These are phyloP conservation scores for Chaetomium sp. DNA, from an alignment of 2,329 filamentous ascomycete genomes.

Conservation along the genomic window DNA sequence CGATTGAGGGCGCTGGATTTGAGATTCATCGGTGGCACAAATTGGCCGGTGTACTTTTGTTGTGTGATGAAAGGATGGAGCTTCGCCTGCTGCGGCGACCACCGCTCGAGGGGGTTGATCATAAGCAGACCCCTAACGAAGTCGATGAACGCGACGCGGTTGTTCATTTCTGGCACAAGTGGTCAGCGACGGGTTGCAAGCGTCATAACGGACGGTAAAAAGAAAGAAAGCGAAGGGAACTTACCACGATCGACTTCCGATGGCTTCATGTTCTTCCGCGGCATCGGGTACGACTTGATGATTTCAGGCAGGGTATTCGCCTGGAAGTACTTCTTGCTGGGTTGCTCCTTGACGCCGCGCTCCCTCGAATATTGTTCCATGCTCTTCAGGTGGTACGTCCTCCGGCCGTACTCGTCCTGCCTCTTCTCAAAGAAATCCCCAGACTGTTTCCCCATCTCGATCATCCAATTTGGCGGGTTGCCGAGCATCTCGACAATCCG, in stretches of 20 bases:
- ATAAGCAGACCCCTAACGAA: slow-evolving; percentile 90
- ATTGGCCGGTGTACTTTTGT: slow-evolving; percentile 91
- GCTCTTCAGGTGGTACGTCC: slow-evolving; percentile 85
- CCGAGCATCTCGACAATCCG: slow-evolving; percentile 98
- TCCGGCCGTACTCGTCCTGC: slow-evolving; percentile 83
- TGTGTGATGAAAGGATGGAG: slow-evolving; percentile 98
- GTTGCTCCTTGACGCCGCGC: slow-evolving; percentile 93
- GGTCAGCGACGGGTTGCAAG: slow-evolving; percentile 17
- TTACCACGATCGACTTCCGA: slow-evolving; percentile 91
- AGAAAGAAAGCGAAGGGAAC: slow-evolving; percentile 22
- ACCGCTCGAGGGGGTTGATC: slow-evolving; percentile 92
- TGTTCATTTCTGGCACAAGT: slow-evolving; percentile 77
- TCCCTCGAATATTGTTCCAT: slow-evolving; percentile 98
- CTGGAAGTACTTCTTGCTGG: slow-evolving; percentile 99
- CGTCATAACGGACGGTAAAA: too few species aligned
- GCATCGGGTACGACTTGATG: slow-evolving; percentile 97
- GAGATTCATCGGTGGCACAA: slow-evolving; percentile 94
- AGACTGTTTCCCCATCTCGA: slow-evolving; percentile 97
- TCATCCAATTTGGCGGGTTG: slow-evolving; percentile 95
- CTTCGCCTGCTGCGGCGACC: slow-evolving; percentile 97
- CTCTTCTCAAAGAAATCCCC: slow-evolving; percentile 95
- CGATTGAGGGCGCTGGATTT: slow-evolving; percentile 80
- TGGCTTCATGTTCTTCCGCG: slow-evolving; percentile 98
- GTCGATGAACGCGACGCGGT: slow-evolving; percentile 94
- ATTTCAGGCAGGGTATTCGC: slow-evolving; percentile 92